Evolutionary conservation across 176 grass and related monocot species (phyloP).

Genomic region (Musa itinerans): DNA sequence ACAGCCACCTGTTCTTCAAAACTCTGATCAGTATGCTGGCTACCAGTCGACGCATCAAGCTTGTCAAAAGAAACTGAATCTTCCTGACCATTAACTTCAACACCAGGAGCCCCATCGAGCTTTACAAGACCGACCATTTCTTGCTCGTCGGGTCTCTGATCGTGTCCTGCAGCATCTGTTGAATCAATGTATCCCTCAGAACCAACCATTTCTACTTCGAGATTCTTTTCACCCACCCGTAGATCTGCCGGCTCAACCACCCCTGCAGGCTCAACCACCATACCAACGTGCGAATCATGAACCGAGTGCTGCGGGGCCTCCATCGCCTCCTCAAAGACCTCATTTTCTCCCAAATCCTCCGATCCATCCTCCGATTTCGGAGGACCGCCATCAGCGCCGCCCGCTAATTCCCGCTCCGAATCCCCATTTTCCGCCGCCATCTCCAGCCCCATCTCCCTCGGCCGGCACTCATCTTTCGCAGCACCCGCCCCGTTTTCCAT

Average conservation of each 20-base stretch:
- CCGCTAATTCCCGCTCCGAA: background rate
- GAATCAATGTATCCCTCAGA: no score
- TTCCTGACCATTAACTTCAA: background rate
- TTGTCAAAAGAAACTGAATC: background rate
- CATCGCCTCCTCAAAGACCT: conserved; percentile 17
- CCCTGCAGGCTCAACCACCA: background rate
- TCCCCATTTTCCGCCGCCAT: background rate
- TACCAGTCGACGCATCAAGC: background rate
- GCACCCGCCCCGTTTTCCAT: background rate
- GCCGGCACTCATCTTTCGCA: background rate
- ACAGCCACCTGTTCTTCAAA: background rate
- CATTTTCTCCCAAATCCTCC: conserved; percentile 10
- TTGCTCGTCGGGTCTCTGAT: background rate
- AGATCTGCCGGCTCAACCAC: background rate
- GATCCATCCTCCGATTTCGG: background rate
- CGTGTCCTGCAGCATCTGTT: background rate
- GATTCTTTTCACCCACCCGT: background rate
- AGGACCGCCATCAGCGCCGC: background rate
- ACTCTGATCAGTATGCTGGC: background rate
- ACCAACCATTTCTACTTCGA: background rate
- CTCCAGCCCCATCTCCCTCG: background rate
- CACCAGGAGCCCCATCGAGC: background rate
- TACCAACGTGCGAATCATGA: background rate
- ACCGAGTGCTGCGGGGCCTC: background rate
- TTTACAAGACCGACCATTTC: background rate